A percentile compares a stretch with the other conserved stretches of the same genome.
Evolutionary conservation across 1,284 basidiomycete genomes (phyloP).

Genomic region (Xerocomus nothofagi): DNA sequence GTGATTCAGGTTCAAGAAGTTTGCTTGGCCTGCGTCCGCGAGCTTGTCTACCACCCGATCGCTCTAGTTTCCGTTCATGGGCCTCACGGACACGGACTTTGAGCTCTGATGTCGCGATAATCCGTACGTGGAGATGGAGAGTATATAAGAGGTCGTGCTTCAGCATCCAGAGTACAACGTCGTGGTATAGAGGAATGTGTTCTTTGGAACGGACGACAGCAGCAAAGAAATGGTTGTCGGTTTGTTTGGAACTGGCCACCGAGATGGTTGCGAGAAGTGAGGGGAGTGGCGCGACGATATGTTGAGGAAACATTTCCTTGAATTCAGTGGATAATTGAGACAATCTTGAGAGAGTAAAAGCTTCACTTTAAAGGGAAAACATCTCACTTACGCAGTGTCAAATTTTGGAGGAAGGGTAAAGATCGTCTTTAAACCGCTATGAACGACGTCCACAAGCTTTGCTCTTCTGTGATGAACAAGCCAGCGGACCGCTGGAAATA

Average conservation of each 20-base stretch:
- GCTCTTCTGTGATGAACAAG: slow-evolving; percentile 89
- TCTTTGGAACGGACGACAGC: slow-evolving; percentile 70
- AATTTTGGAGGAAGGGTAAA: slow-evolving; percentile 76
- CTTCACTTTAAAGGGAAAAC: background rate
- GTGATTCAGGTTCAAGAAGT: slow-evolving; percentile 23
- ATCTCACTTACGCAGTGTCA: slow-evolving; percentile 57
- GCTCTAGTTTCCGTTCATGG: slow-evolving; percentile 45
- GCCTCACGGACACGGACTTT: slow-evolving; percentile 63
- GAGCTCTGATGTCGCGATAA: slow-evolving; percentile 76
- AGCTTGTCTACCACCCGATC: slow-evolving; percentile 30
- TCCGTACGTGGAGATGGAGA: slow-evolving; percentile 82
- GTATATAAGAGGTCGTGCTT: slow-evolving; percentile 84
- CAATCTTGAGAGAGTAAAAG: slow-evolving; percentile 44
- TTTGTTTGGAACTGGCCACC: slow-evolving; percentile 58
- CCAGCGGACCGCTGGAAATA: slow-evolving; percentile 87
- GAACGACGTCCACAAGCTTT: slow-evolving; percentile 85
- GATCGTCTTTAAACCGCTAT: slow-evolving; percentile 78
- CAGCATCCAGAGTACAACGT: slow-evolving; percentile 91
- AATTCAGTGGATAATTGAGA: slow-evolving; percentile 64
- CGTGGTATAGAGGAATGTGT: slow-evolving; percentile 69
- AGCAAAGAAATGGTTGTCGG: slow-evolving; percentile 73
- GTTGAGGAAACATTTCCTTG: slow-evolving; percentile 61
- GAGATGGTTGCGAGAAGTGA: slow-evolving; percentile 74
- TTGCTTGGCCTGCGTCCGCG: slow-evolving; percentile 26
- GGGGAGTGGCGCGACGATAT: slow-evolving; percentile 69